Evolutionary conservation across 2,329 filamentous ascomycete genomes (phyloP).

Genomic region (Colletotrichum orchidophilum): DNA sequence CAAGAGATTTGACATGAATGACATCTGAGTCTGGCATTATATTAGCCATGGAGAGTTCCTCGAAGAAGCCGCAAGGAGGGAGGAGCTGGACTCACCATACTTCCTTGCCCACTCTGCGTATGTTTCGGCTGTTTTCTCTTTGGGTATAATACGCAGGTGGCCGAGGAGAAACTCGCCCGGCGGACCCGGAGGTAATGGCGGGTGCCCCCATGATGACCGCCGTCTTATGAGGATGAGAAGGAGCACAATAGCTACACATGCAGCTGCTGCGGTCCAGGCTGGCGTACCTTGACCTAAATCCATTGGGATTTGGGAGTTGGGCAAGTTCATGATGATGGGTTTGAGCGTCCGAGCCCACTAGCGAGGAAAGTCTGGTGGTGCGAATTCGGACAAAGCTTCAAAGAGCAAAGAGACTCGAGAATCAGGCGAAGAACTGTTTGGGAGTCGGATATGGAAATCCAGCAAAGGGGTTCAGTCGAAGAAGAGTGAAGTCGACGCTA

Average conservation of each 20-base stretch:
- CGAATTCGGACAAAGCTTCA: background rate
- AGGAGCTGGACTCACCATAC: slow-evolving; percentile 63
- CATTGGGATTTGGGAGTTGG: background rate
- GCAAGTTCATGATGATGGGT: background rate
- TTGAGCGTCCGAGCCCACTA: background rate
- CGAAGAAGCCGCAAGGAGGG: background rate
- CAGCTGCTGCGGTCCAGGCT: slow-evolving; percentile 11
- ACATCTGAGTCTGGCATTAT: slow-evolving; percentile 39
- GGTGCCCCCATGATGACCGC: slow-evolving; percentile 19
- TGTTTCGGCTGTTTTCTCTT: slow-evolving; percentile 28
- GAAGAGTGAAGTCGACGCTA: background rate
- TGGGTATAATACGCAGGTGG: slow-evolving; percentile 47
- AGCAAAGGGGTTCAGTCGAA: background rate
- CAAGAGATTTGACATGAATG: slow-evolving; percentile 43
- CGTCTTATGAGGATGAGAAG: slow-evolving; percentile 11
- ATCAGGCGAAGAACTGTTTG: background rate
- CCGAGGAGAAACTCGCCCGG: slow-evolving; percentile 46
- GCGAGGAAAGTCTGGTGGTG: background rate
- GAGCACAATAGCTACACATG: slow-evolving; percentile 15
- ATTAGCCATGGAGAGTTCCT: background rate
- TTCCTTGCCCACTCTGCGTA: slow-evolving; percentile 34
- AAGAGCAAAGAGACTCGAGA: background rate
- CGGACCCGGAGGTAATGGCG: slow-evolving; percentile 33
- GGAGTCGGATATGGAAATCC: background rate
- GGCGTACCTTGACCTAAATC: background rate